Evolutionary conservation across 768 basidiomycete genomes (phyloP), one percentile per base, ranked within the genome.

Genomic region (Coprinopsis sp.): DNA sequence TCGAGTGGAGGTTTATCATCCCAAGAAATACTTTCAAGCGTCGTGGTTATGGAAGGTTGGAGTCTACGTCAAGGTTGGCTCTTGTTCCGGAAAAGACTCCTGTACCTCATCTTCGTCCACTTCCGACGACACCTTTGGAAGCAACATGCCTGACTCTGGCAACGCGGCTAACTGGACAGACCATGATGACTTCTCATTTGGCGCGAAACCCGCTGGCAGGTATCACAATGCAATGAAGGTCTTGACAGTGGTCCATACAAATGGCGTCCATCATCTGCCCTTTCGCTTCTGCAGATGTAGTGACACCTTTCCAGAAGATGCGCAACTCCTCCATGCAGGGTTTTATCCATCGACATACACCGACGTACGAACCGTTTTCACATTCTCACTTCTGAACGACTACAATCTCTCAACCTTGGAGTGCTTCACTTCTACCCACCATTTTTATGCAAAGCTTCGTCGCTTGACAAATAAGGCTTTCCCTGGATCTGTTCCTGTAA

Each of bases 271-370:
- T 47, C 34, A 38, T 6, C 18, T 58, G 1, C 49, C 49, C 1
- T 23, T 53, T 0, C 44, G 44, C 0, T 28, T 16, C n/a, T 54
- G 53, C 22, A 16, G 4, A 13, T 54, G 54, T 22, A n/a, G n/a
- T n/a, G n/a, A n/a, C n/a, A 10, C 23, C 0, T 30, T 14, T 3
- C 16, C 23, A 1, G 33, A 28, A 1, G 47, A 56, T 18, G 22
- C 43, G 2, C 49, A 58, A 2, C 41, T 39, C 16, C 33, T 58
- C 3, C 33, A 48, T 1, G 8, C 48, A 2, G 37, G 45, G 3
- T 29, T 62, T 0, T 51, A 54, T 27, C 55, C 61, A 0, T 39
- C 56, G 4, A 51, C 51, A 13, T 58, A 41, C n/a, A 19, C 37
- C 1, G 19, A 33, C 14, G 36, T 53, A 13, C 29, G 37, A 5